Evolutionary conservation across 2,329 filamentous ascomycete genomes (phyloP).

Genomic region (Penicillium olsonii): DNA sequence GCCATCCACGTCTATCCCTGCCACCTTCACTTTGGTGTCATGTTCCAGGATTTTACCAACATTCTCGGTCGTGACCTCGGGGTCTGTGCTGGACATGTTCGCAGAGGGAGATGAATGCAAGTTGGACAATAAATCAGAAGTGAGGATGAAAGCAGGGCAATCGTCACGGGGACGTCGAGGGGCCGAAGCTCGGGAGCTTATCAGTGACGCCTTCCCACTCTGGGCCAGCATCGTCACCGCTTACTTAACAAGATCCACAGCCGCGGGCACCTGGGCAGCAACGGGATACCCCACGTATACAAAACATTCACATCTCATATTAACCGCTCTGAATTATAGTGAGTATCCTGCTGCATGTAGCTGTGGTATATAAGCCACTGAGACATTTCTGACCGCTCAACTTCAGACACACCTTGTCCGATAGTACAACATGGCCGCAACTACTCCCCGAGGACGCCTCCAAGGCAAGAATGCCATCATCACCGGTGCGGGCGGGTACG

Average conservation of each 20-base stretch:
- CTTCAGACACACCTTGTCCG: constrained; percentile 4
- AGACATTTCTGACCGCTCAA: constrained; percentile 6
- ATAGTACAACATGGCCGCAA: constrained; percentile 14
- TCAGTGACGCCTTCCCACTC: constrained; percentile 9
- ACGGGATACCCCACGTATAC: constrained; percentile 20
- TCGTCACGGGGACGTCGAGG: neutral
- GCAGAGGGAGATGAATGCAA: neutral
- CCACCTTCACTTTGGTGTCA: constrained; percentile 82
- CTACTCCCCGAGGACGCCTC: constrained; percentile 37
- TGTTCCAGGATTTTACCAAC: constrained; percentile 67
- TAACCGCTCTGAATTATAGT: constrained; percentile 3
- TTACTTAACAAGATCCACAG: constrained; percentile 17
- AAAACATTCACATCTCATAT: constrained; percentile 2
- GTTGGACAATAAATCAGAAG: neutral
- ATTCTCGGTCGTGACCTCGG: constrained; percentile 57
- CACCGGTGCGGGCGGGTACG: constrained; percentile 81
- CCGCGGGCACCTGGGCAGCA: neutral
- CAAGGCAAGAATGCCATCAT: constrained; percentile 71
- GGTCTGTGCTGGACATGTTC: constrained; percentile 13
- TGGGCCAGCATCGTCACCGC: constrained; percentile 13
- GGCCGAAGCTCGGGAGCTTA: constrained; percentile 4
- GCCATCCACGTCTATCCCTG: constrained; percentile 84
- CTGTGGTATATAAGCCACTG: neutral
- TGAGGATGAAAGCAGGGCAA: neutral
- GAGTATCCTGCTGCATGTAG: neutral